Percentiles rank a stretch among this genome's conserved stretches.
Evolutionary conservation across 768 basidiomycete species (phyloP).

Genomic region (Termitomyces sp.): DNA sequence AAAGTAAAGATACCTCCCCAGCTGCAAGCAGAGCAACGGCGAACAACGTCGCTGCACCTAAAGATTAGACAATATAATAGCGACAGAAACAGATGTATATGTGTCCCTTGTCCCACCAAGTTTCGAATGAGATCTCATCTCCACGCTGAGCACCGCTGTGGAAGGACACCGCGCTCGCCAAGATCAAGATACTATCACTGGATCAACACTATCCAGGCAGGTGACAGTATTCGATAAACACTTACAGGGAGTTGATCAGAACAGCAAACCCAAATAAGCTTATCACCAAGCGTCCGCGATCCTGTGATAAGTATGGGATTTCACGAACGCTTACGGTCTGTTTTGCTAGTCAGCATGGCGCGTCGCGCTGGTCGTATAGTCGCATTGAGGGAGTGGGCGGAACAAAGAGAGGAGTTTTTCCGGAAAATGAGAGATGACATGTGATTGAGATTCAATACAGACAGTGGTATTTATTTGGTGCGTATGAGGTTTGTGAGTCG

Average conservation of each 20-base stretch:
- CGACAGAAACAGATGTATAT: not conserved
- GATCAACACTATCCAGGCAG: not conserved
- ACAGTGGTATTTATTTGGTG: not conserved
- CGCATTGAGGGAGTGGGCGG: slow-evolving; percentile 28
- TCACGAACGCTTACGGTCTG: slow-evolving; percentile 48
- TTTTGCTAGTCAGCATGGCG: slow-evolving; percentile 53
- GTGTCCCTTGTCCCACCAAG: slow-evolving; percentile 58
- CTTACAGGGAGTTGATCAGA: slow-evolving; percentile 76
- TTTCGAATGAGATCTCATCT: slow-evolving; percentile 47
- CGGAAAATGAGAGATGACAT: slow-evolving; percentile 12
- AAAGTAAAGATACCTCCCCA: slow-evolving; percentile 50
- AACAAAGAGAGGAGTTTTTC: slow-evolving; percentile 26
- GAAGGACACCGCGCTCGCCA: slow-evolving; percentile 81
- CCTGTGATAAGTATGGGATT: slow-evolving; percentile 59
- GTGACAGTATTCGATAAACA: slow-evolving; percentile 18
- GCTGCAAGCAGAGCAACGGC: slow-evolving; percentile 80
- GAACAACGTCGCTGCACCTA: slow-evolving; percentile 81
- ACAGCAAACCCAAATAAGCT: slow-evolving; percentile 82
- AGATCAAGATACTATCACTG: slow-evolving; percentile 61
- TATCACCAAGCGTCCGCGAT: slow-evolving; percentile 58
- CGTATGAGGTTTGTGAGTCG: slow-evolving; percentile 7
- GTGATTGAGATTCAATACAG: not conserved
- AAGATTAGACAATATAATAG: not conserved
- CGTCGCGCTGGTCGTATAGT: slow-evolving; percentile 27
- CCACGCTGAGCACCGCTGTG: slow-evolving; percentile 26